phyloP scores from a whole-genome alignment of 2,329 filamentous ascomycete species.

The Hymenoscyphus fructigenus region DNA sequence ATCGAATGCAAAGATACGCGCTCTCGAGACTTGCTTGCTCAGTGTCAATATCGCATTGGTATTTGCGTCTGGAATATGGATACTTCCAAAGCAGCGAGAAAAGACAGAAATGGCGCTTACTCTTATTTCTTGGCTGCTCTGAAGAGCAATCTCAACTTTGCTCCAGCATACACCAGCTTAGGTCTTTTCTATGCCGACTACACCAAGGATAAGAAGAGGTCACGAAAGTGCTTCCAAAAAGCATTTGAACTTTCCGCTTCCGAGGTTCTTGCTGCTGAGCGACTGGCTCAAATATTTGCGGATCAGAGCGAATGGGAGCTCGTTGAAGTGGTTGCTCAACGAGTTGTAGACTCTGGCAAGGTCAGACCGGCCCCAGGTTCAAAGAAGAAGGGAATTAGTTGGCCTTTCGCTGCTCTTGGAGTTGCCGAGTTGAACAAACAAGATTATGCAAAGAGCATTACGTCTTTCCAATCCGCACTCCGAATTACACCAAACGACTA shows the following conservation, averaged over 20 bases:
- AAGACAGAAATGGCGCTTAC: constrained; percentile 80
- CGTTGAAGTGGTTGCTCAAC: constrained; percentile 86
- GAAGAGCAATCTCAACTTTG: constrained; percentile 83
- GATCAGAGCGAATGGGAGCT: constrained; percentile 93
- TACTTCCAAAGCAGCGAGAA: constrained; percentile 69
- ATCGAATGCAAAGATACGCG: constrained; percentile 62
- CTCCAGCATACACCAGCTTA: constrained; percentile 86
- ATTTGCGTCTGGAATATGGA: constrained; percentile 85
- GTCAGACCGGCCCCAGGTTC: constrained; percentile 88
- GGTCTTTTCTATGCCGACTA: constrained; percentile 93
- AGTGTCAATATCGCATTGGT: constrained; percentile 84
- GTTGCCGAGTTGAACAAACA: constrained; percentile 94
- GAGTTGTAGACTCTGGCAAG: constrained; percentile 92
- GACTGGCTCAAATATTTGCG: constrained; percentile 82
- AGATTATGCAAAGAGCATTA: constrained; percentile 83
- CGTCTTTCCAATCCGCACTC: constrained; percentile 87
- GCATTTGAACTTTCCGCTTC: constrained; percentile 88
- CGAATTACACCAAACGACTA: constrained; percentile 84
- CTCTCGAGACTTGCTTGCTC: constrained; percentile 71
- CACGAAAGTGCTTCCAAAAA: constrained; percentile 92
- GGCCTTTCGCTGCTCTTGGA: constrained; percentile 91
- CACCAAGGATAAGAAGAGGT: constrained; percentile 79
- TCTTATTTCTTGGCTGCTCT: constrained; percentile 78
- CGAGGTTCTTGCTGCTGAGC: constrained; percentile 83
- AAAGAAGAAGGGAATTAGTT: constrained; percentile 89